phyloP scores from a whole-genome alignment of 345 rosid genomes.

The Anacardium occidentale region DNA sequence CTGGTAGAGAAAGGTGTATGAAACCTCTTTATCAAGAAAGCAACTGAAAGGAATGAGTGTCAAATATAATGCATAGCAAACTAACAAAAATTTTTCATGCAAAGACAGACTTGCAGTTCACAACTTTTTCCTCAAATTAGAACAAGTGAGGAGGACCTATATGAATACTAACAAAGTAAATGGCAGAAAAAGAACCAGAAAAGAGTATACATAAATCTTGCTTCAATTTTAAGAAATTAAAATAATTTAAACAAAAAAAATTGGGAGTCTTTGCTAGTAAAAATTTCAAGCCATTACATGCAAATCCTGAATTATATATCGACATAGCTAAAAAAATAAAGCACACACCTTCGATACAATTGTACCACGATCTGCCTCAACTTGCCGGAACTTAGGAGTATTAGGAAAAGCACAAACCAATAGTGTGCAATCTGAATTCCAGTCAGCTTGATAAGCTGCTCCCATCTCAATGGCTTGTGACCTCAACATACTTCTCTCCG shows the following conservation, averaged over 20 bases:
- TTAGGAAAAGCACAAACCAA: slow-evolving; percentile 81
- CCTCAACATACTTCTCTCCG: slow-evolving; percentile 74
- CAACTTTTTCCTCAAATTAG: neutral
- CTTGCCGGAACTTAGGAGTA: slow-evolving; percentile 93
- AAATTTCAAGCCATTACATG: neutral
- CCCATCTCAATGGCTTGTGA: slow-evolving; percentile 89
- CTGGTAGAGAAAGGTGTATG: neutral
- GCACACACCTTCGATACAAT: slow-evolving; percentile 67
- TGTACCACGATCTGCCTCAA: slow-evolving; percentile 67
- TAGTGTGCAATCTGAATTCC: slow-evolving; percentile 79
- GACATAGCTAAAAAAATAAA: neutral
- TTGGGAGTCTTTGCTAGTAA: neutral
- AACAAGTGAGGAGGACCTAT: neutral
- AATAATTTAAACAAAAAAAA: neutral
- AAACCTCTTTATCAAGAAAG: neutral
- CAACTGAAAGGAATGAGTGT: neutral
- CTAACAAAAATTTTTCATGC: neutral
- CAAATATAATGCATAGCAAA: neutral
- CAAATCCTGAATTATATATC: neutral
- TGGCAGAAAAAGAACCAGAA: neutral
- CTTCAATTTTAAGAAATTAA: neutral
- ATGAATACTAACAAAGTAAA: neutral
- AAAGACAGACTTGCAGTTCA: neutral
- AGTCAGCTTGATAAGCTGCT: slow-evolving; percentile 70
- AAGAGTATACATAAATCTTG: neutral